Evolutionary conservation across 352 stramenopile species (phyloP), one percentile per base, ranked within the genome.

Genomic region (Phytophthora melonis): DNA sequence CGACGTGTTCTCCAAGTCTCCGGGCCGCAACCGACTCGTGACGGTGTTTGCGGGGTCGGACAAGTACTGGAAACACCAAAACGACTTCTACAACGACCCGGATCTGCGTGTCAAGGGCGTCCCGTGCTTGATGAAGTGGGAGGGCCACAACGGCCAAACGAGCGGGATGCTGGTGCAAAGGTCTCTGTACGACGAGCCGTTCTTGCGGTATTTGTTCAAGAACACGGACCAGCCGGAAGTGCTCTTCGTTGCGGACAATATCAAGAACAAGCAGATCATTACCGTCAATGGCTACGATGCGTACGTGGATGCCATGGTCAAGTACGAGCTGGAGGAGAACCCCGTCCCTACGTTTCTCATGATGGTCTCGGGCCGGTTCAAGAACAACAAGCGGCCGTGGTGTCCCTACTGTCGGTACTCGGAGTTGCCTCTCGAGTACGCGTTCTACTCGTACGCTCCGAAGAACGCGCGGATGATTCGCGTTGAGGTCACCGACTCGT

Each of bases 371-470:
- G 89, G 87, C 5, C 77, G 82, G 57, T 81, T 94, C 65, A 63
- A 56, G 23, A 68, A 80, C 54, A 95, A 95, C 69, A 88, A 93
- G 47, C 79, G 89, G 3, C 84, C 86, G 50, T 95, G 89, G 87
- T 95, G 89, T 75, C 84, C 86, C 16, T 95, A 93, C 75, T 95
- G 89, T 57, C 87, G 89, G 18, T 94, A 83, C 70, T 91, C 84
- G 5, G 84, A 95, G 67, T 64, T 93, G 30, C 84, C 87, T 1
- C 30, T 93, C 18, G 84, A 95, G 75, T 93, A 90, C 59, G 79
- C 77, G 0, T 95, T 93, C 68, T 90, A 89, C 50, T 70, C 76
- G n/a, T 93, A 88, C 39, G 89, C 89, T 11, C 87, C 87, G 1
- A 78, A 81, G 3, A 78, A 83, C 25, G 66, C 89, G 0, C 73